These are phyloP conservation scores for Mycena olivaceomarginata DNA, from an alignment of 768 basidiomycete genomes.

Conservation along the genomic window DNA sequence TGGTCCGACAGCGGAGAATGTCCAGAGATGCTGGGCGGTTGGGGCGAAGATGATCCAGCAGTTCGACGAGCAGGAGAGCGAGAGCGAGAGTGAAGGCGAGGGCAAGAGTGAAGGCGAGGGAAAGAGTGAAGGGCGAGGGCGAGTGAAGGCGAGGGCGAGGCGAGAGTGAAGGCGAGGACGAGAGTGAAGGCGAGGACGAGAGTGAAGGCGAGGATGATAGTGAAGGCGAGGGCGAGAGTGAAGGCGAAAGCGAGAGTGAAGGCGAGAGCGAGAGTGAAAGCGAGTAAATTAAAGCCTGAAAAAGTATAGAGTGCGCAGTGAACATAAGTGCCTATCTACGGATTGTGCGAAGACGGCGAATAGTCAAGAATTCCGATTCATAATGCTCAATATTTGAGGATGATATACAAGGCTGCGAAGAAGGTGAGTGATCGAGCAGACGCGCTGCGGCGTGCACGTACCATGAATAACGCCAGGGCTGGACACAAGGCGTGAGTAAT, in stretches of 20 bases:
- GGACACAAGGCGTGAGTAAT: slow-evolving; percentile 38
- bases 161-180: slow-evolving; percentile 41
- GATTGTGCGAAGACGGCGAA: slow-evolving; percentile 22
- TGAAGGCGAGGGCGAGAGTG: not conserved
- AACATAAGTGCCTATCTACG: not conserved
- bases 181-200: slow-evolving; percentile 75
- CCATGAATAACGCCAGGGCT: slow-evolving; percentile 90
- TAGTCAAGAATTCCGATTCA: slow-evolving; percentile 29
- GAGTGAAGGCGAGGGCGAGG: slow-evolving; percentile 61
- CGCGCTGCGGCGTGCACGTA: slow-evolving; percentile 44
- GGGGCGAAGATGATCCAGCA: slow-evolving; percentile 87
- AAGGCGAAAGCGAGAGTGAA: slow-evolving; percentile 63
- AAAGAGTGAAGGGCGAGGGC: not conserved
- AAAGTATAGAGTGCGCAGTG: not conserved
- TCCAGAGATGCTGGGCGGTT: slow-evolving; percentile 82
- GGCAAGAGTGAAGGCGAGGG: too few relatives aligned
- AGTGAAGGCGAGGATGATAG: slow-evolving; percentile 56
- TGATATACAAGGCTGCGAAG: slow-evolving; percentile 83
- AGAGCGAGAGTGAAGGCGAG: slow-evolving; percentile 42
- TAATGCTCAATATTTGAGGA: slow-evolving; percentile 78
- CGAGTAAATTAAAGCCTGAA: not conserved
- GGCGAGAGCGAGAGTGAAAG: slow-evolving; percentile 35
- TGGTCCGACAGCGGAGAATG: slow-evolving; percentile 68
- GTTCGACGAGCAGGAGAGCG: slow-evolving; percentile 85
- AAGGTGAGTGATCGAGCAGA: slow-evolving; percentile 38